Percentiles rank a stretch among this genome's conserved stretches.
phyloP scores from a whole-genome alignment of 805 yeast genomes.

The Ogataea dorogensis region DNA sequence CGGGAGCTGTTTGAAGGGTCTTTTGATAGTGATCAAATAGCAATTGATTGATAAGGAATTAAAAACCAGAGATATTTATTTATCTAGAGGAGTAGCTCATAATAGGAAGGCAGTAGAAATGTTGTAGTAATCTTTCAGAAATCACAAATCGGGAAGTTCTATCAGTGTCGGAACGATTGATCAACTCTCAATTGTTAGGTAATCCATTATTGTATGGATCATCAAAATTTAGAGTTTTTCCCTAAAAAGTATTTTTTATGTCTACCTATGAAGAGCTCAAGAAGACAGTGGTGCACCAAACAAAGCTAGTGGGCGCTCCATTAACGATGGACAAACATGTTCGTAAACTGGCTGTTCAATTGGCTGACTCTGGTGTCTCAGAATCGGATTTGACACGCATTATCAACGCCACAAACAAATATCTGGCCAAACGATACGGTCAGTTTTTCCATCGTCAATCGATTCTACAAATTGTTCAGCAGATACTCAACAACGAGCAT shows the following conservation, averaged over 20 bases:
- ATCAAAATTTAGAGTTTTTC: background rate
- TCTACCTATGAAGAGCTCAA: conserved; percentile 28
- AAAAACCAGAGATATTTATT: too few species aligned
- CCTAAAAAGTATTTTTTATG: conserved; percentile 5
- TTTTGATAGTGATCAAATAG: conserved; percentile 13
- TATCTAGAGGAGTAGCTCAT: too few species aligned
- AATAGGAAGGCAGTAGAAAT: too few species aligned
- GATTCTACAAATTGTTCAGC: conserved; percentile 30
- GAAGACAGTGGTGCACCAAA: conserved; percentile 25
- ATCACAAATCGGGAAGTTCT: too few species aligned
- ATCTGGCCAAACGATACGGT: conserved; percentile 19
- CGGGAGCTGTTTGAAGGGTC: conserved; percentile 5
- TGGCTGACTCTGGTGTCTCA: conserved; percentile 8
- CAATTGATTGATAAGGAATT: too few species aligned
- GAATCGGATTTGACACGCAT: conserved; percentile 15
- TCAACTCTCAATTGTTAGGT: too few species aligned
- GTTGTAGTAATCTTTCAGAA: too few species aligned
- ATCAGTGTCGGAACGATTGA: too few species aligned
- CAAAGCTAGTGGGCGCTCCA: conserved; percentile 20
- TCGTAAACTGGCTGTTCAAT: conserved; percentile 10
- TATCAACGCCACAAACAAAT: conserved; percentile 12
- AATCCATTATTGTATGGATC: background rate
- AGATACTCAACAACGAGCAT: conserved; percentile 29
- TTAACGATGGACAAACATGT: conserved; percentile 17
- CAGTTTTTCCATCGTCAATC: conserved; percentile 32